A percentile compares a stretch with the other conserved stretches of the same genome.
These are phyloP conservation scores for Trichoderma sp. DNA, from an alignment of 2,329 filamentous ascomycete genomes.

Conservation along the genomic window DNA sequence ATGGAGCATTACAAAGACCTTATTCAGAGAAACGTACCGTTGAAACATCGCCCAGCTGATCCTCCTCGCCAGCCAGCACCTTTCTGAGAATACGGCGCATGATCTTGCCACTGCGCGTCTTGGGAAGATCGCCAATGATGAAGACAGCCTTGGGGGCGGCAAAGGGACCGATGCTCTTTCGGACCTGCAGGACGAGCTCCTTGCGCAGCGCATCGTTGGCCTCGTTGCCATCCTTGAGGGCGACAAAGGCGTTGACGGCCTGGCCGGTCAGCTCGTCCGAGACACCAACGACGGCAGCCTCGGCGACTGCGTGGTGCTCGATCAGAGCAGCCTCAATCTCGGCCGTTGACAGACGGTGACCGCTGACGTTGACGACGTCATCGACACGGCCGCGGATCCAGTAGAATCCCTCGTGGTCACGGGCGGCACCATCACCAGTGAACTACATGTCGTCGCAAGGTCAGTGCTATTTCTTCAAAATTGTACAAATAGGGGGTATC, in stretches of 20 bases:
- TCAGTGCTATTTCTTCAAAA: constrained; percentile 11
- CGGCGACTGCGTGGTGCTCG: constrained; percentile 85
- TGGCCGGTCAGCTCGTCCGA: constrained; percentile 93
- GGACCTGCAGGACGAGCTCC: constrained; percentile 90
- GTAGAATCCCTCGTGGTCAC: constrained; percentile 98
- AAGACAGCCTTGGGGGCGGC: constrained; percentile 93
- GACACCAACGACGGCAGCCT: constrained; percentile 93
- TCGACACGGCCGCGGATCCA: constrained; percentile 99
- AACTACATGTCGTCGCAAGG: constrained; percentile 58
- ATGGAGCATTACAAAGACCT: not conserved
- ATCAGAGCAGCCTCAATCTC: constrained; percentile 97
- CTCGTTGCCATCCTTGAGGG: constrained; percentile 84
- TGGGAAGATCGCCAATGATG: constrained; percentile 89
- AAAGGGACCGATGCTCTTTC: constrained; percentile 96
- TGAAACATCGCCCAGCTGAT: constrained; percentile 89
- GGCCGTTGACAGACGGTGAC: constrained; percentile 92
- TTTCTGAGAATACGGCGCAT: constrained; percentile 97
- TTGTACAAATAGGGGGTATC: constrained; percentile 30
- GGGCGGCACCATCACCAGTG: constrained; percentile 89
- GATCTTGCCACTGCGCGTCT: constrained; percentile 98
- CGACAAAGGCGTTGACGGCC: constrained; percentile 94
- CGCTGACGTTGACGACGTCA: constrained; percentile 97
- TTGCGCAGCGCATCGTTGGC: constrained; percentile 80
- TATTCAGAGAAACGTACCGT: constrained; percentile 65
- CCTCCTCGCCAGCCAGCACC: constrained; percentile 95